Base-by-base conservation (phyloP, 176 grass and related monocot species). In the Ensete glaucum region DNA sequence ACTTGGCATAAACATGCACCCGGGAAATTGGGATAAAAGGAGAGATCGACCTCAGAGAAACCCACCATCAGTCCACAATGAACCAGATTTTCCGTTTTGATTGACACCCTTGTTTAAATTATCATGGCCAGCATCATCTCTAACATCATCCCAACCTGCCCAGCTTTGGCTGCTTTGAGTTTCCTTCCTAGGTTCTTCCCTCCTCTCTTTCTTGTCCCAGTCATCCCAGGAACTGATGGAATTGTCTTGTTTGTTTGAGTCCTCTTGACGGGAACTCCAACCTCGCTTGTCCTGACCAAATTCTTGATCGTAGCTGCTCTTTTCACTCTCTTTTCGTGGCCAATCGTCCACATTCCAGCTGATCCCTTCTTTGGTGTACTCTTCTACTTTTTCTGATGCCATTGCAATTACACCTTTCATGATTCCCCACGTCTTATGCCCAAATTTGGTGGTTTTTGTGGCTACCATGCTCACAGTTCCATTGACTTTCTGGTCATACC, bases 401-500 rank as follows among this genome's bases (percentile, higher is more conserved):
- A 96, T 63, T 2, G 93, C 85, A 87, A 96, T 87, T 26, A 96
- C 93, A 62, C 93, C 93, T 79, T 73, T 92, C 93, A 96, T 92
- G 69, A 96, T 87, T 27, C 93, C 93, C 93, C 90, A 96, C 53
- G 93, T 96, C 63, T 53, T 92, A 34, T 85, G 83, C 64, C 93
- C 83, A 63, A 96, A 88, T 77, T 96, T 89, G 21, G 87, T 89
- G 27, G 89, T 96, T 90, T 92, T 96, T 50, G 76, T 88, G 26
- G 89, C 79, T 20, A 92, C 93, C 70, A 90, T 89, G 76, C 78
- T 90, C 15, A 96, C 87, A 16, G 93, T 96, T 88, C 92, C 89
- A 59, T 96, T 96, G 75, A 96, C 85, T 81, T 88, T 96, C 81
- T 96, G 93, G 68, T 96, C 93, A 74, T 92, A 92, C 16, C 93